Evolutionary conservation across 768 basidiomycete species (phyloP), one percentile per base, ranked within the genome.

Genomic region (Lactarius trivialis): DNA sequence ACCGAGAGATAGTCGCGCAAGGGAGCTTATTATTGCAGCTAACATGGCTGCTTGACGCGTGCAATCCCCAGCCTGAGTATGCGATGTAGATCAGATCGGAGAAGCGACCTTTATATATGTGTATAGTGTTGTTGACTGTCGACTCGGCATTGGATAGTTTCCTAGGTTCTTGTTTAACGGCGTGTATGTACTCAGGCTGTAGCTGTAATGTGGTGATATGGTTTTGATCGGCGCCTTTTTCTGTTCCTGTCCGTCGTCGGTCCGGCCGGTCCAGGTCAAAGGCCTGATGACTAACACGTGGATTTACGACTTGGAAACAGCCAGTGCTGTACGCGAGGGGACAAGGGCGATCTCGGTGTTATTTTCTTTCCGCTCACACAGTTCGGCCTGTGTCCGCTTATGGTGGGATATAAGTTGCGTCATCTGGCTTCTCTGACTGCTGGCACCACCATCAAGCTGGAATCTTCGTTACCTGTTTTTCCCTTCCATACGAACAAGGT

Each of bases 401-500:
- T 45, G 30, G 26, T 60, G 17, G 37, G 32, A 7, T n/a, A 21
- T 26, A 41, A 58, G 51, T 39, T 60, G 39, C 58, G 58, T 60
- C 39, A 36, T 24, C 33, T 54, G 34, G n/a, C 53, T 54, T 54
- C 51, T 33, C 39, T 52, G 30, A 15, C 54, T 15, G 45, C 37
- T 11, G 24, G n/a, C 2, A 19, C 17, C 19, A 11, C n/a, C 0
- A 33, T 26, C 48, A 63, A 63, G 30, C 41, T 63, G 56, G 61
- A 45, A 24, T 39, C 57, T 1, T 50, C 55, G 11, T 12, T 60
- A 5, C 62, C 62, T 37, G 58, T 55, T 12, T 65, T 65, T 32
- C 63, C 60, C 6, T 67, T 67, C 30, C 51, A 67, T 45, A 66
- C 67, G 7, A 63, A 62, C 62, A 65, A 69, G 28, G 64, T 68